Base-by-base conservation (phyloP, 2,329 filamentous ascomycete species). In the Microascus cirrosus region DNA sequence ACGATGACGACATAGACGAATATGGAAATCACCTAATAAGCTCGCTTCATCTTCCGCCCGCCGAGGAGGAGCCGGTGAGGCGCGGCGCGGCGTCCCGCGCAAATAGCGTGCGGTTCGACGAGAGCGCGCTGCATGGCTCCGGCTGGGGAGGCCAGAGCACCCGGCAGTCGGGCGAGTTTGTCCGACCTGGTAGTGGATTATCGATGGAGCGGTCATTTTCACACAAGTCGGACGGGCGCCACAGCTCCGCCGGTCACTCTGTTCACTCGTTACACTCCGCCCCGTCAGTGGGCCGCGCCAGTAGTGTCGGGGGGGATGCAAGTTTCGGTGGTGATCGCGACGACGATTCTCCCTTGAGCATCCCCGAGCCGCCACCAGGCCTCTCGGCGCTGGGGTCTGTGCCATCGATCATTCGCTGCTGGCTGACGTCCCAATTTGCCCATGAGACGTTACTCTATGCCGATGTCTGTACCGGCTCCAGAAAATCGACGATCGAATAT, bases 61-160 rank as follows among this genome's bases (percentile, higher is more conserved):
- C 86, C 5, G 92, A 96, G 61, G 91, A 97, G 61, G 88, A 92
- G 67, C 89, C 89, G 35, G 85, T 90, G 59, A 84, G 90, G 42
- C 83, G 93, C 62, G 90, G 94, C 57, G 90, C 89, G 22, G 87
- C 90, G 20, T 99, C 94, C 20, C 83, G 94, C 64, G 93, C 94
- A 54, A 97, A 97, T 69, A 97, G 94, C 68, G 94, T 99, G 64
- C 89, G 94, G 42, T 99, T 99, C 66, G 94, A 97, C 68, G 93
- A 97, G 69, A 96, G 90, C 67, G 92, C 93, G 15, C 84, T 96
- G 64, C 91, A 96, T 65, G 88, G 90, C 54, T 91, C 83, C 10
- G 82, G 91, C 69, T 95, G 94, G 83, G 86, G 86, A 45, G 74
- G 74, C 42, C 84, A 83, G 62, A 89, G 87, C 60, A 58, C 20